Evolutionary conservation across 768 basidiomycete genomes (phyloP), one percentile per base, ranked within the genome.

Genomic region (Brasilioporus rufonigricans): DNA sequence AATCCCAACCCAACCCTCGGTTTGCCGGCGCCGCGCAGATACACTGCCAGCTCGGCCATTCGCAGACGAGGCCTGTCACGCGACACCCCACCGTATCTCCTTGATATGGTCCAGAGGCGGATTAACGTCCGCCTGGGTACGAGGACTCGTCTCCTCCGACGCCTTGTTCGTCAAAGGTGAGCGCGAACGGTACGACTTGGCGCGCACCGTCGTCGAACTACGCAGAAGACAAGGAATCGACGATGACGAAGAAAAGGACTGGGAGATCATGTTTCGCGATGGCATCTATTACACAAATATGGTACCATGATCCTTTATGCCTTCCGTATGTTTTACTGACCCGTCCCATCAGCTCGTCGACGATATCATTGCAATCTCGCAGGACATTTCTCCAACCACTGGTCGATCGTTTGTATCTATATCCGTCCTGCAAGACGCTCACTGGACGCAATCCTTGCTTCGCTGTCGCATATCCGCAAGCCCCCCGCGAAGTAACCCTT

Each of bases 211-310:
- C 4, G 82, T 93, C 0, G 91, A 95, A 64, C 64, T 95, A 55
- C 77, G 91, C 52, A 74, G 88, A 58, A 74, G 74, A 35, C 71
- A 75, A 27, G 83, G 82, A 16, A 71, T 82, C 39, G 58, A 79
- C 35, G 74, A 78, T 7, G 77, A 77, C 0, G 91, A 93, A 65
- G 93, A 96, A 66, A 68, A 59, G 39, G 80, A 87, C 59, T 91
- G 89, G 82, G 75, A 72, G 18, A 77, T 70, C 44, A 77, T 95
- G 65, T 96, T 98, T 65, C 71, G 77, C 39, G 73, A 81, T 24
- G 89, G 89, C 11, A 91, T 96, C 7, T 87, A 93, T 69, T 96
- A 95, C 67, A 74, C 80, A 5, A 91, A 94, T 65, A 89, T 96
- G 89, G 92, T 91, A 56, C 45, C 77, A 27, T 32, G 8, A 33